Percentiles rank a stretch among this genome's conserved stretches.
Evolutionary conservation across 768 basidiomycete genomes (phyloP).

Genomic region (Lepiota venenata): DNA sequence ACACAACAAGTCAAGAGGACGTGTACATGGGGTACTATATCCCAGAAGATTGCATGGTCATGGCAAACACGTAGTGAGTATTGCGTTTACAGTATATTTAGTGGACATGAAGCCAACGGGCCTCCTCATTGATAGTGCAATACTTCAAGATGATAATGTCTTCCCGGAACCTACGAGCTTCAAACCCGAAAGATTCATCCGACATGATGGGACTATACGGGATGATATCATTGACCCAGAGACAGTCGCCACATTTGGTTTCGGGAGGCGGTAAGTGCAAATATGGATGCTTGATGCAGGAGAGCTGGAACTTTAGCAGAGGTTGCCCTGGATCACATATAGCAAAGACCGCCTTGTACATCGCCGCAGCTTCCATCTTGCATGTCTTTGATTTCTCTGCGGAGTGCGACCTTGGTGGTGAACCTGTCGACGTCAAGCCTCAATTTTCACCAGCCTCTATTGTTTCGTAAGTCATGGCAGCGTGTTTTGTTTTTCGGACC

Average conservation of each 20-base stretch:
- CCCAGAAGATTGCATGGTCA: not conserved
- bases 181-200: constrained; percentile 38
- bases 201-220: constrained; percentile 16
- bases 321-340: constrained; percentile 21
- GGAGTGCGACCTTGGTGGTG: constrained; percentile 13
- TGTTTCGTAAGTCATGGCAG: not conserved
- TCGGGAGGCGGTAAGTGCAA: constrained; percentile 23
- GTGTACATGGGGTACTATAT: not conserved
- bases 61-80: not conserved
- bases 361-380: constrained; percentile 16
- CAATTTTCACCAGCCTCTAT: not conserved
- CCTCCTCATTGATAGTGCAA: constrained; percentile 25
- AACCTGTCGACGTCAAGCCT: constrained; percentile 11
- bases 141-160: constrained; percentile 32
- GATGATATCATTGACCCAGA: constrained; percentile 21
- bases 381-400: constrained; percentile 15
- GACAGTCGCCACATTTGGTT: constrained; percentile 24
- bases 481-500: no score
- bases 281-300: no score
- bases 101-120: no score
- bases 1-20: not conserved
- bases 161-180: constrained; percentile 37
- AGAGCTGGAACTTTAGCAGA: not conserved
- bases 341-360: constrained; percentile 14
- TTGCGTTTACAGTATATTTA: not conserved